Percentiles rank a stretch among this genome's conserved stretches.
Evolutionary conservation across 2,329 filamentous ascomycete species (phyloP).

Genomic region (Aureobasidium sp.): DNA sequence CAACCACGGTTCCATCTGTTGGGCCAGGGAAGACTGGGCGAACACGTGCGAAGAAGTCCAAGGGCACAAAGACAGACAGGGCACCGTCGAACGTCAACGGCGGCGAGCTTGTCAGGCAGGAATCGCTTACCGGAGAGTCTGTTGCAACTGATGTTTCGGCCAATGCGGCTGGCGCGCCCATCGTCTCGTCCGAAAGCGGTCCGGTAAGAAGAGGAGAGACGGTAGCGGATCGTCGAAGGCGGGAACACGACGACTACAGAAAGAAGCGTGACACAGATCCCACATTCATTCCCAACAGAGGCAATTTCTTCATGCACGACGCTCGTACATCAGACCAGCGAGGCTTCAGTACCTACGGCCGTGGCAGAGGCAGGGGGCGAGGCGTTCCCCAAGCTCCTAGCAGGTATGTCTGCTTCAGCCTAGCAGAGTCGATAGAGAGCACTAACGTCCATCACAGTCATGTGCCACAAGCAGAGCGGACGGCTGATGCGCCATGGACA

Average conservation of each 20-base stretch:
- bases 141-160: not conserved
- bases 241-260: constrained; percentile 85
- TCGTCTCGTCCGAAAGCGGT: not conserved
- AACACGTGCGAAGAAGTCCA: not conserved
- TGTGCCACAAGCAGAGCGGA: constrained; percentile 40
- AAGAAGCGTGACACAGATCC: constrained; percentile 82
- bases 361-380: constrained; percentile 52
- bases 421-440: not conserved
- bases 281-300: constrained; percentile 86
- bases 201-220: constrained; percentile 38
- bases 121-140: not conserved
- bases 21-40: constrained; percentile 16
- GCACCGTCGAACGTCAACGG: not conserved
- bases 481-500: constrained; percentile 70
- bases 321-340: constrained; percentile 68
- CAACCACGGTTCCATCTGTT: not conserved
- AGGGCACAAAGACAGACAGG: not conserved
- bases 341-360: constrained; percentile 63
- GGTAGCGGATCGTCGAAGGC: constrained; percentile 60
- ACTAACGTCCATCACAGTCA: constrained; percentile 13
- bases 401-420: not conserved
- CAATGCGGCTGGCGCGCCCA: constrained; percentile 1
- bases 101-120: not conserved
- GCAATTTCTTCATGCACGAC: constrained; percentile 96
- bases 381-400: constrained; percentile 1